Conservation (phyloP, 2,329 filamentous ascomycete genomes). For the Cladorrhinum sp. region DNA sequence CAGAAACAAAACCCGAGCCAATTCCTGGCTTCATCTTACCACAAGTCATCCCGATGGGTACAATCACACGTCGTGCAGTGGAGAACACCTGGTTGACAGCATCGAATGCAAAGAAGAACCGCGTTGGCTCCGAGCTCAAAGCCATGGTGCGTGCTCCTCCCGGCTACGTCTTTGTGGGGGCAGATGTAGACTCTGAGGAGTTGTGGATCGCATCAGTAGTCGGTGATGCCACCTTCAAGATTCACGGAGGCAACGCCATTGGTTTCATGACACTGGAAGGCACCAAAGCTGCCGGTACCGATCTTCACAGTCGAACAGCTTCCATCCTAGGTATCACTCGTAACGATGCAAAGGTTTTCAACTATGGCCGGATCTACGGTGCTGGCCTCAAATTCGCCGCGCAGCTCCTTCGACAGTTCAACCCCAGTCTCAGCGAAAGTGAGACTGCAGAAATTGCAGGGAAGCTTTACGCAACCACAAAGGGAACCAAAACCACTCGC, state of each 20-base stretch:
- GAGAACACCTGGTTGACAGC: constrained; percentile 99
- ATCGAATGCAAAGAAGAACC: constrained; percentile 92
- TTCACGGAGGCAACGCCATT: constrained; percentile 94
- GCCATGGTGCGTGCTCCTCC: constrained; percentile 91
- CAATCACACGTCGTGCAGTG: constrained; percentile 87
- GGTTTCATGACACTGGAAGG: constrained; percentile 99
- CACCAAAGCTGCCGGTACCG: constrained; percentile 88
- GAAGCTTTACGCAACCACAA: constrained; percentile 83
- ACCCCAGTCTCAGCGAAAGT: constrained; percentile 74
- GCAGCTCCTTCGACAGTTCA: constrained; percentile 89
- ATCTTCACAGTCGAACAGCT: constrained; percentile 91
- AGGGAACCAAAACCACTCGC: constrained; percentile 79
- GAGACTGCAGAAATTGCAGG: constrained; percentile 74
- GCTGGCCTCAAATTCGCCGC: constrained; percentile 91
- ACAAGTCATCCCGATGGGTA: constrained; percentile 97
- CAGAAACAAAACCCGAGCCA: constrained; percentile 17
- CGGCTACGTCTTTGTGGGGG: constrained; percentile 91
- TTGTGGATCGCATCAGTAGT: constrained; percentile 97
- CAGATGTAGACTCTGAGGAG: constrained; percentile 96
- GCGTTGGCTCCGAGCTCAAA: constrained; percentile 94
- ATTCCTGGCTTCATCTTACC: constrained; percentile 81
- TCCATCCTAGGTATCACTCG: constrained; percentile 88
- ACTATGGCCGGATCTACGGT: constrained; percentile 98
- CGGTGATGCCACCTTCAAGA: constrained; percentile 88
- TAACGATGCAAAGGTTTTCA: constrained; percentile 96